Conservation (phyloP, 345 rosid genomes). For the Syzygium aqueum region DNA sequence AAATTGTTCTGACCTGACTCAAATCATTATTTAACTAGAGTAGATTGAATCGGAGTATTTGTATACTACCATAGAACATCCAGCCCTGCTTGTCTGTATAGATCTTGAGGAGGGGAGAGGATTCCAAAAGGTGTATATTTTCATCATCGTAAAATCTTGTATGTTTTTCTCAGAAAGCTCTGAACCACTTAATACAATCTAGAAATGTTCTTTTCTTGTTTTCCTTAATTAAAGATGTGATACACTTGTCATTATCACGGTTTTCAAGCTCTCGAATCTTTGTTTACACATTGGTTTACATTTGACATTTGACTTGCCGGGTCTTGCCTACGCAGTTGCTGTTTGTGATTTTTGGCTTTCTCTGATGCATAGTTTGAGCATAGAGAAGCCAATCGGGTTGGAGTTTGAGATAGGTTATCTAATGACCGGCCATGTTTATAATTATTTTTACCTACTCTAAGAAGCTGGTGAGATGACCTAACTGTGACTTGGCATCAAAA, state of each 20-base stretch:
- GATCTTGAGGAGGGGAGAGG: slow-evolving; percentile 8
- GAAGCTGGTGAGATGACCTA: neutral
- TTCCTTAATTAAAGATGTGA: neutral
- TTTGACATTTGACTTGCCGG: neutral
- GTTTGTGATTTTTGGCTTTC: neutral
- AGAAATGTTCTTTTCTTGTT: neutral
- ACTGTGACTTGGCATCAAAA: neutral
- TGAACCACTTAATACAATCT: neutral
- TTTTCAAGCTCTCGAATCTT: neutral
- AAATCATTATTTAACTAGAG: neutral
- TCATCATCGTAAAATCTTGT: neutral
- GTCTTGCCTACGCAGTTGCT: neutral
- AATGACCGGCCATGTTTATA: neutral
- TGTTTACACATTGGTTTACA: neutral
- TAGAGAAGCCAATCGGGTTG: neutral
- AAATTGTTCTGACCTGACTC: neutral
- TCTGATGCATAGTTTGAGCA: neutral
- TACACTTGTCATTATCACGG: neutral
- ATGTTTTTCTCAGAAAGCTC: neutral
- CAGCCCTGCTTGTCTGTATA: slow-evolving; percentile 27
- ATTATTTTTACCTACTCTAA: neutral
- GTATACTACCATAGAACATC: slow-evolving; percentile 16
- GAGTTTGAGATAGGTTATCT: neutral
- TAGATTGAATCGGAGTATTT: neutral
- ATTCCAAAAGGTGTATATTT: slow-evolving; percentile 11